These are phyloP conservation scores for Alternaria sp. DNA, from an alignment of 2,329 filamentous ascomycete genomes.

Conservation along the genomic window DNA sequence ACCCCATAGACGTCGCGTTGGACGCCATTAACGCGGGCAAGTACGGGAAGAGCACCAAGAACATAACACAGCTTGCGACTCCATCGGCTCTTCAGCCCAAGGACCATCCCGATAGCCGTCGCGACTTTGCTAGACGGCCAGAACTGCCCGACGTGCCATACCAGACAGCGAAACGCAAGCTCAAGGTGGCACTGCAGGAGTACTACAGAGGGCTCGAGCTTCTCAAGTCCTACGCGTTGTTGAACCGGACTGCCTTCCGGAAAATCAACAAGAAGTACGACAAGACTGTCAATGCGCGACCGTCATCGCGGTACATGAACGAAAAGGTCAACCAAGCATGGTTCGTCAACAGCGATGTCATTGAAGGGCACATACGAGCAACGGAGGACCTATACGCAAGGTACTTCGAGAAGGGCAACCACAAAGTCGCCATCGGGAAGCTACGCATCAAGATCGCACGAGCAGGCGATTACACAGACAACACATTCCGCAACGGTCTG, in stretches of 20 bases:
- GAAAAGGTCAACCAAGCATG: slow-evolving; percentile 90
- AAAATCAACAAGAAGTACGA: slow-evolving; percentile 99
- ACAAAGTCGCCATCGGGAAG: slow-evolving; percentile 88
- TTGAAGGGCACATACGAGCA: slow-evolving; percentile 79
- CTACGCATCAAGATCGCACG: slow-evolving; percentile 73
- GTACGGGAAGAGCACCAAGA: slow-evolving; percentile 63
- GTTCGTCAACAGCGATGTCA: slow-evolving; percentile 87
- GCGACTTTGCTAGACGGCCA: slow-evolving; percentile 53
- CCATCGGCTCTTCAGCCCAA: slow-evolving; percentile 51
- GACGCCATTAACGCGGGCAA: slow-evolving; percentile 50
- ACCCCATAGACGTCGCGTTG: slow-evolving; percentile 53
- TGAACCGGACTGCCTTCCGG: slow-evolving; percentile 91
- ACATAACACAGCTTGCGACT: slow-evolving; percentile 47
- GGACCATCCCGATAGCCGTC: slow-evolving; percentile 39
- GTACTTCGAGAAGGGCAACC: slow-evolving; percentile 93
- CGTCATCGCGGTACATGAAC: slow-evolving; percentile 80
- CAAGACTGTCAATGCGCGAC: slow-evolving; percentile 82
- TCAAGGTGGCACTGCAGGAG: slow-evolving; percentile 90
- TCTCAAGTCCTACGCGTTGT: slow-evolving; percentile 85
- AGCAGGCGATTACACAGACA: slow-evolving; percentile 64
- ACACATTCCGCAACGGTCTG: slow-evolving; percentile 65
- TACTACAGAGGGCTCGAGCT: slow-evolving; percentile 92
- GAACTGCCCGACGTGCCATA: slow-evolving; percentile 71
- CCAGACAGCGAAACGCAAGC: slow-evolving; percentile 84
- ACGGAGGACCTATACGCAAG: slow-evolving; percentile 92